phyloP scores from a whole-genome alignment of 148 eudicot genomes.

The Rhododendron vialii region DNA sequence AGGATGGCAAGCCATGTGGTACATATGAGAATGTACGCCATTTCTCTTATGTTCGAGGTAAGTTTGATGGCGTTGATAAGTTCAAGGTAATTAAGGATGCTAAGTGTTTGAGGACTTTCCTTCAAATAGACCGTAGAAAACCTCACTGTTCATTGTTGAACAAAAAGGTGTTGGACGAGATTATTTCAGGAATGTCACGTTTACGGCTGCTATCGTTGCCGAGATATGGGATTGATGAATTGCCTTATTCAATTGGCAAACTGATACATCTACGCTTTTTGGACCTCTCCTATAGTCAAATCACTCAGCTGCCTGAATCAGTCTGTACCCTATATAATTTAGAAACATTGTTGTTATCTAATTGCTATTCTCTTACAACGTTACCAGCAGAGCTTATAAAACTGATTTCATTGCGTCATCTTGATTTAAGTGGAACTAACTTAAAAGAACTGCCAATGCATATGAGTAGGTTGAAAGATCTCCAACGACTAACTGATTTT shows the following conservation, averaged over 20 bases:
- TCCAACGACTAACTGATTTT: neutral
- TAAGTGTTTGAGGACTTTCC: too few species aligned
- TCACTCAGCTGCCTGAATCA: neutral
- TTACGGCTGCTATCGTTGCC: neutral
- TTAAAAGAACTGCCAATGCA: too few species aligned
- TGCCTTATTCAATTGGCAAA: neutral
- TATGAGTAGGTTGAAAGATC: too few species aligned
- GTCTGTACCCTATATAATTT: neutral
- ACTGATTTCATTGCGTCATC: too few species aligned
- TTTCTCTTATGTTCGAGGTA: conserved; percentile 2
- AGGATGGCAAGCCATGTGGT: neutral
- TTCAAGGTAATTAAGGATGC: neutral
- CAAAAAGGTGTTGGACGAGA: neutral
- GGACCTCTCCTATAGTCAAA: neutral
- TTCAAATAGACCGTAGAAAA: too few species aligned
- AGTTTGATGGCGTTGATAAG: neutral
- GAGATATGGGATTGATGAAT: neutral
- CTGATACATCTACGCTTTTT: neutral
- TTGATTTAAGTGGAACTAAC: too few species aligned
- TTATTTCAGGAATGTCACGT: neutral
- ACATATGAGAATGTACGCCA: neutral
- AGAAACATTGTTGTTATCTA: neutral
- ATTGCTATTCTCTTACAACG: neutral
- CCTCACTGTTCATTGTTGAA: too few species aligned
- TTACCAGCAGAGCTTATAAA: too few species aligned